Conservation (phyloP, 2,329 filamentous ascomycete species). For the Bertia moriformis region DNA sequence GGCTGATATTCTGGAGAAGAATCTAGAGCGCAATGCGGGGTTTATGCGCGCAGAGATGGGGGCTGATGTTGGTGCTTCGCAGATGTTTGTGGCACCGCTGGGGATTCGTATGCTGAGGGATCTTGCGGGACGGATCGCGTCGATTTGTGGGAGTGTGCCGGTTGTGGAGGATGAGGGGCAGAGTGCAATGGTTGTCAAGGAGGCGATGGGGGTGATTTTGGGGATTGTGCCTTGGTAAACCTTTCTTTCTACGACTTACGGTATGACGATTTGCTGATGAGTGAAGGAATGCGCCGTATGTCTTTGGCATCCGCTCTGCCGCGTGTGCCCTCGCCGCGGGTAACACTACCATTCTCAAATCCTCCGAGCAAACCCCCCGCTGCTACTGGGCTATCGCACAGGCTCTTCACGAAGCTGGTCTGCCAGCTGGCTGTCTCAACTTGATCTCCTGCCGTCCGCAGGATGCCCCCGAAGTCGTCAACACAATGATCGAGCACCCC, state of each 20-base stretch:
- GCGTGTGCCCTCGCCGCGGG: conserved; percentile 7
- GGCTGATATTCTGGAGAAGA: conserved; percentile 31
- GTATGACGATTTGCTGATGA: too few species aligned
- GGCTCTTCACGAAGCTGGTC: conserved; percentile 22
- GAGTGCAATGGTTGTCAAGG: not conserved
- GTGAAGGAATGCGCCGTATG: conserved; percentile 11
- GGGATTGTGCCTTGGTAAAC: conserved; percentile 14
- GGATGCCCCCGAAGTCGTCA: conserved; percentile 17
- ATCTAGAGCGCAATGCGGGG: conserved; percentile 31
- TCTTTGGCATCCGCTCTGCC: conserved; percentile 9
- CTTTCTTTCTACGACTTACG: not conserved
- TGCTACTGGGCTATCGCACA: conserved; percentile 15
- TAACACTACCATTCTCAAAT: conserved; percentile 14
- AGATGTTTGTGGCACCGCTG: not conserved
- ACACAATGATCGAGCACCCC: conserved; percentile 18
- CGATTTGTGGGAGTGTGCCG: conserved; percentile 2
- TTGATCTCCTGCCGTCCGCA: conserved; percentile 14
- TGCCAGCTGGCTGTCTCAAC: conserved; percentile 24
- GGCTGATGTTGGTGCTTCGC: conserved; percentile 7
- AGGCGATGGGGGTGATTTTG: conserved; percentile 10
- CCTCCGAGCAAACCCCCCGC: conserved; percentile 15
- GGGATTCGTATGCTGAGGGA: conserved; percentile 1
- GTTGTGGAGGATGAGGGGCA: conserved; percentile 1
- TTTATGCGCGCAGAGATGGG: conserved; percentile 42
- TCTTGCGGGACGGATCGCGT: conserved; percentile 3